Base-by-base conservation (phyloP, 345 rosid genomes). In the Jatropha curcas region DNA sequence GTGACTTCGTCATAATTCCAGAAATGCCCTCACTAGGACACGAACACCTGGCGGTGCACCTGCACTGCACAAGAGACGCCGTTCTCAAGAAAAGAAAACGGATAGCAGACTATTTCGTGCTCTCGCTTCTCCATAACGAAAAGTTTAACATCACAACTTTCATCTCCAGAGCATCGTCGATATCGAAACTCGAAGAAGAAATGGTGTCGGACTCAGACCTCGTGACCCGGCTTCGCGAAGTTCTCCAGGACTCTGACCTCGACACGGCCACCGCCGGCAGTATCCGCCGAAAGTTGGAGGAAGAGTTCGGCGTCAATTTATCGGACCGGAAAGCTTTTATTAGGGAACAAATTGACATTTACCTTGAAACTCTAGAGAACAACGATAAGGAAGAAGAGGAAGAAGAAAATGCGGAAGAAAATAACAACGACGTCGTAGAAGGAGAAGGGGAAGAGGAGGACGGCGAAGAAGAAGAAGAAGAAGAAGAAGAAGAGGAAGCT, bases 151-250 rank as follows among this genome's bases (percentile, higher is more conserved):
- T 41, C 20, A 28, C n/a, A 63, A 63, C 10, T 27, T 60, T 2
- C 53, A 43, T 34, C 7, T 50, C 22, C 4, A 37, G 11, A 63
- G 50, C 50, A 20, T 63, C 64, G 64, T 60, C 33, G 53, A 12
- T 1, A 43, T 43, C 50, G 10, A 1, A 24, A 12, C 4, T 7
- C 1, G 7, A 67, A 46, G 62, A 41, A 7, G 51, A 75, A 70
- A 88, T 89, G 96, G 90, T 84, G 17, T 83, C 91, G 62, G 97
- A 93, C 68, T 71, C 82, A 63, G 98, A 91, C 74, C 86, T 91
- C 35, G 88, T 77, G 79, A 73, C 76, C 74, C 92, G 92, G 41
- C 97, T 93, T 77, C 87, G 85, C 68, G 89, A 93, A 60, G 82
- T 91, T 58, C 91, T 93, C 60, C 70, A 74, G 59, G 75, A 67